Evolutionary conservation across 2,329 filamentous ascomycete species (phyloP), one percentile per base, ranked within the genome.

Genomic region (Cladophialophora carrionii): DNA sequence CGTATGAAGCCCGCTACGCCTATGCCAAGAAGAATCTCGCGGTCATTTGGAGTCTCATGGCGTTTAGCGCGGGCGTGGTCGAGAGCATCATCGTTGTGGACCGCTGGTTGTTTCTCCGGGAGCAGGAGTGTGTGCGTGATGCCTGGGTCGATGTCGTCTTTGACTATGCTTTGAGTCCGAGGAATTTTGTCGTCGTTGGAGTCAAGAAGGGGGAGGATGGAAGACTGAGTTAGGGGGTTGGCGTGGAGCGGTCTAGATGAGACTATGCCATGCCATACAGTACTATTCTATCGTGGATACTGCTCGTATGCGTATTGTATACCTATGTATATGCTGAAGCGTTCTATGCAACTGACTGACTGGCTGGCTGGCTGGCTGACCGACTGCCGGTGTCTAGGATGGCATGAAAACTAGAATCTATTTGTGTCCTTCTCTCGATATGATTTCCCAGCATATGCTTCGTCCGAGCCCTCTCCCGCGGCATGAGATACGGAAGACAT

Each of bases 61-160:
- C 95, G 0, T 97, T 96, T 73, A 96, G 92, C 76, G 93, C 94
- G 2, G 87, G 87, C 22, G 89, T 96, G 3, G 88, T 96, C 2
- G 95, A 99, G 80, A 91, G 92, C 34, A 81, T 96, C 65, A 94
- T 99, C 72, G 92, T 96, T 58, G 87, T 89, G 53, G 95, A 99
- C 81, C 85, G 95, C 53, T 99, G 92, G 90, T 80, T 90, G 67
- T 99, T 89, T 79, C 80, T 99, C 71, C 85, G 82, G 64, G 94
- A 99, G 79, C 90, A 96, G 57, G 85, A 89, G 49, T 79, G 88
- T 6, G 88, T 92, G 52, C 80, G 85, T 69, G 84, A 90, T 69
- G 90, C 88, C 65, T 99, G 95, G 95, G 93, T 96, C 4, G 92
- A 98, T 80, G 84, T 90, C 0, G 92, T 97, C 4, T 98, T 98